Evolutionary conservation across 352 stramenopile species (phyloP).

Genomic region (Bremia lactucae): DNA sequence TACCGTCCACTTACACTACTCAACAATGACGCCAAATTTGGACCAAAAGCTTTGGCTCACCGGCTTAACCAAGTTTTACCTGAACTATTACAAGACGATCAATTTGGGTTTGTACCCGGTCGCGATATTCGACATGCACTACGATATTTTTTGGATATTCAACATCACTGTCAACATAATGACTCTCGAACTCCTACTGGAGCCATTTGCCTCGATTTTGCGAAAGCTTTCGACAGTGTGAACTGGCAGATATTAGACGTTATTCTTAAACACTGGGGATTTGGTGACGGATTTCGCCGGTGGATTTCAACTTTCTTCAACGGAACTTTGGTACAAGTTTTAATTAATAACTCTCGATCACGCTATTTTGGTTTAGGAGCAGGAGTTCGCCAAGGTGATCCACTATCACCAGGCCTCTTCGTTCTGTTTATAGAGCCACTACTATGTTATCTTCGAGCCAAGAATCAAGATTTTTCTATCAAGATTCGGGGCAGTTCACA

Average conservation of each 20-base stretch:
- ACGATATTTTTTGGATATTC: not conserved
- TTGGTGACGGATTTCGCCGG: not conserved
- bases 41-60: not conserved
- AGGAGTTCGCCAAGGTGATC: not conserved
- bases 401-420: not conserved
- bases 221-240: slow-evolving; percentile 5
- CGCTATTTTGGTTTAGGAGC: not conserved
- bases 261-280: not conserved
- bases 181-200: not conserved
- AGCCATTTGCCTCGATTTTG: slow-evolving; percentile 1
- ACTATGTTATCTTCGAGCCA: not conserved
- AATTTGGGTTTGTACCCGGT: not conserved
- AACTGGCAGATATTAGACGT: slow-evolving; percentile 2
- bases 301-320: not conserved
- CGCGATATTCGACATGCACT: not conserved
- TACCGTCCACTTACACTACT: not conserved
- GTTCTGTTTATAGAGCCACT: not conserved
- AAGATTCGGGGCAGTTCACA: not conserved
- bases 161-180: not conserved
- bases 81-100: not conserved
- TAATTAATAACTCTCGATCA: not conserved
- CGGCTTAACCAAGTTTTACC: not conserved
- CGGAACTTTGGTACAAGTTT: not conserved
- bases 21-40: not conserved
- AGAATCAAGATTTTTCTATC: not conserved